Conservation (phyloP, 202 grass and related monocot species). For the Eragrostis tef region DNA sequence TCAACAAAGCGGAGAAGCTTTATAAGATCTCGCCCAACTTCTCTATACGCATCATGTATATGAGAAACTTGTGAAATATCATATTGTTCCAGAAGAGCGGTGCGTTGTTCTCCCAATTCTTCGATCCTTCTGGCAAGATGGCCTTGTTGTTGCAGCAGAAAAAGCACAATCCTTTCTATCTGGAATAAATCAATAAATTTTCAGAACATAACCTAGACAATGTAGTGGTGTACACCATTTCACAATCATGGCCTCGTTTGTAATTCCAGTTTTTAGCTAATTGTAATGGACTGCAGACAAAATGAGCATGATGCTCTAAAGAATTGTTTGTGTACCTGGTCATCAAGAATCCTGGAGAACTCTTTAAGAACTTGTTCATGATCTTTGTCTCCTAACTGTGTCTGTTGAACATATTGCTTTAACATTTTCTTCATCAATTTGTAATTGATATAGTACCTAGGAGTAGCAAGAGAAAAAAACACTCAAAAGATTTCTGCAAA, state of each 20-base stretch:
- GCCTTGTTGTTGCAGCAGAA: slow-evolving; percentile 94
- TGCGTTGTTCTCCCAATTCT: slow-evolving; percentile 56
- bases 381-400: slow-evolving; percentile 62
- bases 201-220: slow-evolving; percentile 26
- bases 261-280: neutral
- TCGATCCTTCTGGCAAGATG: slow-evolving; percentile 72
- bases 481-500: slow-evolving; percentile 16
- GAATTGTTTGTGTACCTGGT: slow-evolving; percentile 56
- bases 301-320: slow-evolving; percentile 19
- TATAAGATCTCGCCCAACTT: slow-evolving; percentile 72
- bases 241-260: neutral
- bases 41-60: slow-evolving; percentile 67
- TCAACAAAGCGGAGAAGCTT: slow-evolving; percentile 87
- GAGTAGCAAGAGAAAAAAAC: slow-evolving; percentile 34
- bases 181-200: slow-evolving; percentile 45
- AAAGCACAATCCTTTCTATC: slow-evolving; percentile 95
- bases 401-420: slow-evolving; percentile 85
- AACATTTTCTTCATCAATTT: slow-evolving; percentile 98
- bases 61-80: slow-evolving; percentile 59
- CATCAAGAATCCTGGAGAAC: slow-evolving; percentile 88
- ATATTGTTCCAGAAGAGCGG: slow-evolving; percentile 51
- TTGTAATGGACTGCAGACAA: neutral
- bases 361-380: slow-evolving; percentile 75
- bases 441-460: slow-evolving; percentile 95
- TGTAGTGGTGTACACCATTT: slow-evolving; percentile 28